These are phyloP conservation scores for Alnus rubra DNA, from an alignment of 306 rosid species.

Conservation along the genomic window DNA sequence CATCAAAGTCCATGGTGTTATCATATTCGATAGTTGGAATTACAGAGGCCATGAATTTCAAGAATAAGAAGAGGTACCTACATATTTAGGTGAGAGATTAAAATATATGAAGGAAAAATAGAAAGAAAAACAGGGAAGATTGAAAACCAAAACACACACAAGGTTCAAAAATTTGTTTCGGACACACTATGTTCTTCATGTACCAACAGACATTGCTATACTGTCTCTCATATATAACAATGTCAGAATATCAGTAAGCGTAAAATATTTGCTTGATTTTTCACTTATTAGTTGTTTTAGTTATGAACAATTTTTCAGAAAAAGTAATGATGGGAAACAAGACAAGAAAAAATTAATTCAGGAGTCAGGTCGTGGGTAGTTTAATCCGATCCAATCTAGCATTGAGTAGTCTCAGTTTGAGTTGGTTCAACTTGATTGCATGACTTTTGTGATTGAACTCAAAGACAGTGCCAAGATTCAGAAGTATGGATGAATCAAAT, in stretches of 20 bases:
- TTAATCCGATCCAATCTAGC: neutral
- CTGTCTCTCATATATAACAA: no score
- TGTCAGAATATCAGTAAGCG: no score
- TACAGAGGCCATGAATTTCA: conserved; percentile 95
- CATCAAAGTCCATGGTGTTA: conserved; percentile 96
- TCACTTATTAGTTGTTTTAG: no score
- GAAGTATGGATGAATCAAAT: neutral
- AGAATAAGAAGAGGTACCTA: conserved; percentile 93
- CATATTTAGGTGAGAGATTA: neutral
- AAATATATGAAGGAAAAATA: neutral
- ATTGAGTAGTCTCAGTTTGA: neutral
- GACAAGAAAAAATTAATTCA: neutral
- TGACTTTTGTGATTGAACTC: neutral
- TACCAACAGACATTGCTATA: no score
- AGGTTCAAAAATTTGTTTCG: no score
- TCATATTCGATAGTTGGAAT: conserved; percentile 97
- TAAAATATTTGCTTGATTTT: no score
- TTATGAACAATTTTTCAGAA: no score
- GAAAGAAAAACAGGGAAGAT: neutral
- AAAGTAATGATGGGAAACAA: no score
- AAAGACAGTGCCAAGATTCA: neutral
- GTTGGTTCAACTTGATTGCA: neutral
- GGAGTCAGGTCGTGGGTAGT: neutral
- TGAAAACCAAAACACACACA: neutral
- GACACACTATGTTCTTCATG: no score